These are phyloP conservation scores for Lentinula sp. DNA, from an alignment of 768 basidiomycete genomes.

Conservation along the genomic window DNA sequence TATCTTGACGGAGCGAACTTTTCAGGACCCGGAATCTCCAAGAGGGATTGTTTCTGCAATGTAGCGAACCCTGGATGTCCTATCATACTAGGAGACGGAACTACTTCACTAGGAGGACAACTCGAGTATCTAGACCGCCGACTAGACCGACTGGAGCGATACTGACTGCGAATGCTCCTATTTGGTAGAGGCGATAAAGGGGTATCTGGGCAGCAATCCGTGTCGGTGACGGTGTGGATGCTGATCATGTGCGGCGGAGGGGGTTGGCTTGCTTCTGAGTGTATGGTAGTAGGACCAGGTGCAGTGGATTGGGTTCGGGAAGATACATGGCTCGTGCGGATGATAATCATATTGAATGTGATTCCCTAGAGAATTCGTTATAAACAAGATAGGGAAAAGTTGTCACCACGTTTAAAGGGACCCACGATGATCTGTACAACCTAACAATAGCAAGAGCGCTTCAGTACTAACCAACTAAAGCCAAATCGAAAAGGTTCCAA, in stretches of 20 bases:
- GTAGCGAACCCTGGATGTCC: neutral
- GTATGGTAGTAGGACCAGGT: neutral
- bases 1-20: neutral
- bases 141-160: neutral
- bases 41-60: neutral
- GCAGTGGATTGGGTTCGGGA: neutral
- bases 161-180: neutral
- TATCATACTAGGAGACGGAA: neutral
- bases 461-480: neutral
- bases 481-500: neutral
- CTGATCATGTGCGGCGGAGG: neutral
- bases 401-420: neutral
- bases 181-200: neutral
- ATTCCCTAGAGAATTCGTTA: constrained; percentile 15
- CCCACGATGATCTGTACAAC: constrained; percentile 36
- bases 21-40: neutral
- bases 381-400: neutral
- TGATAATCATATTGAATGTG: constrained; percentile 27
- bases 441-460: constrained; percentile 11
- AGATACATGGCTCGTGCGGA: neutral
- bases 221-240: neutral
- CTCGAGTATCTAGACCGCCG: neutral
- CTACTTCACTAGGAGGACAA: neutral
- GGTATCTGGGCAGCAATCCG: neutral
- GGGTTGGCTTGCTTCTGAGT: neutral